Base-by-base conservation (phyloP, 1,284 basidiomycete genomes). In the Mycosarcoma mackinlayi region DNA sequence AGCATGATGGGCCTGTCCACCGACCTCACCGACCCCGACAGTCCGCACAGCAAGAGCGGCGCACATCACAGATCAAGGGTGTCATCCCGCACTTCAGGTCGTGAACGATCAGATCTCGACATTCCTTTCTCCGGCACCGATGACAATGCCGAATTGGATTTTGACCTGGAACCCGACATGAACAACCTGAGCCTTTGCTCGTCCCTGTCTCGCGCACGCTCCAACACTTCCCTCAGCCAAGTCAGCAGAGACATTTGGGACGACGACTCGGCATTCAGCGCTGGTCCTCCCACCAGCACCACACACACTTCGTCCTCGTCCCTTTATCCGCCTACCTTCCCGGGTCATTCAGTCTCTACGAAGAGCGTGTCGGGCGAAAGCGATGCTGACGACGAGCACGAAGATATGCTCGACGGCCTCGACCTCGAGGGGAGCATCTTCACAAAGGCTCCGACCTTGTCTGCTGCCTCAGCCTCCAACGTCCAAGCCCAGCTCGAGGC, bases 311-410 rank as follows among this genome's bases (percentile, higher is more conserved):
- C 62, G 10, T 47, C 55, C 25, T 50, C 62, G 13, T 65, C 62
- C 1, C 47, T 65, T 2, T 55, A 58, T 40, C 55, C 55, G 5
- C 50, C 62, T 3, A 38, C 55, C 25, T 34, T 42, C 4, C 37
- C 62, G 2, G 37, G 47, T 3, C 56, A 50, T 23, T 33, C 56
- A 4, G n/a, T 60, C 23, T 63, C 57, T 6, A 30, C 16, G 10
- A 69, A 63, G 16, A 56, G 57, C 33, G 8, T 63, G 18, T 64
- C 66, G 5, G 56, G 60, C 31, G 68, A 71, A 35, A 74, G 71
- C 40, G 74, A 75, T 33, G 69, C 59, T 1, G 75, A 77, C 28
- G 75, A 76, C 19, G 73, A 75, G 45, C 66, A 69, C 35, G 75
- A 77, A n/a, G 65, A 69, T 14, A 25, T 73, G 27, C 53, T 75